These are phyloP conservation scores for Jackrogersella multiformis DNA, from an alignment of 495 filamentous ascomycete genomes.

Conservation along the genomic window DNA sequence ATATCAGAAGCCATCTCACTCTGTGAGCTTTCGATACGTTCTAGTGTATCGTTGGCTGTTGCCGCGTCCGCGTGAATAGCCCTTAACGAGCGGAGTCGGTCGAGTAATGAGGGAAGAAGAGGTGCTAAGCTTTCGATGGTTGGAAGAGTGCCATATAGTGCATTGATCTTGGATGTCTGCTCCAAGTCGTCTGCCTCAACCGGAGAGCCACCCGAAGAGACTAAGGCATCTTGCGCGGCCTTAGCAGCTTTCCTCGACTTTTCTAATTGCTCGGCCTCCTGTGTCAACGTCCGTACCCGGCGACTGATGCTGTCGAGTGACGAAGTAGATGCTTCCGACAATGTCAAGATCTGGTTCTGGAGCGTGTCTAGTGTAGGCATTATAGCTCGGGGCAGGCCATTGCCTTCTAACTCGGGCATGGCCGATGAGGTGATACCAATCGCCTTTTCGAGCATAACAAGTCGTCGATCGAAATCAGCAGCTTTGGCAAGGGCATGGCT, in stretches of 20 bases:
- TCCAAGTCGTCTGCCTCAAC: constrained; percentile 64
- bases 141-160: constrained; percentile 86
- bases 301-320: constrained; percentile 78
- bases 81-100: constrained; percentile 83
- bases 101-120: constrained; percentile 83
- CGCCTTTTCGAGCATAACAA: constrained; percentile 79
- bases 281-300: constrained; percentile 75
- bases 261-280: constrained; percentile 81
- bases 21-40: constrained; percentile 79
- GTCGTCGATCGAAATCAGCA: constrained; percentile 85
- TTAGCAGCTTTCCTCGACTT: constrained; percentile 78
- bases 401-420: constrained; percentile 69
- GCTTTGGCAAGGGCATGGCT: constrained; percentile 78
- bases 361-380: constrained; percentile 83
- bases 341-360: constrained; percentile 72
- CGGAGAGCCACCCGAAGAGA: constrained; percentile 53
- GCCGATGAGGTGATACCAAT: constrained; percentile 78
- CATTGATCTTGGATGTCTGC: constrained; percentile 85
- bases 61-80: constrained; percentile 88
- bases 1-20: constrained; percentile 85
- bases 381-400: constrained; percentile 68
- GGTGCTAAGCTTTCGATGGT: constrained; percentile 90
- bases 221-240: constrained; percentile 66
- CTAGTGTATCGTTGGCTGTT: constrained; percentile 80
- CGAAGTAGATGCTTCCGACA: constrained; percentile 69